These are phyloP conservation scores for Diplodia mutila DNA, from an alignment of 2,329 filamentous ascomycete genomes.

Conservation along the genomic window DNA sequence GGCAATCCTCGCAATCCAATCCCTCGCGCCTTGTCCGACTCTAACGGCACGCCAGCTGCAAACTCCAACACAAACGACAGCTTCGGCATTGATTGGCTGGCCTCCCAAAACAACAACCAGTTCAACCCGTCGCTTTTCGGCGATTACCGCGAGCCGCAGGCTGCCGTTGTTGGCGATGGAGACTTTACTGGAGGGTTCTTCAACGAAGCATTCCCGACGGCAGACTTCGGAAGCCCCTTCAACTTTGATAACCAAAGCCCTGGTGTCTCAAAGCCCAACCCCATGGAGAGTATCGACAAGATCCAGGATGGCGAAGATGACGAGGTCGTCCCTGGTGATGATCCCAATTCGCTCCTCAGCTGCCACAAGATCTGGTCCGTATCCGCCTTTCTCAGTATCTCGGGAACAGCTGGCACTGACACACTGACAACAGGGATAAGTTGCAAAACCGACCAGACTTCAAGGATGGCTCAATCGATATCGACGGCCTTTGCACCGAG, in stretches of 20 bases:
- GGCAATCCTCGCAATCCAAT: conserved; percentile 58
- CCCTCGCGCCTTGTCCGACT: conserved; percentile 52
- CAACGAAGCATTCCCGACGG: conserved; percentile 75
- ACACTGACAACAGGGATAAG: conserved; percentile 70
- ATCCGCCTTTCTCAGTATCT: background rate
- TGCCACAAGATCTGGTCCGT: conserved; percentile 94
- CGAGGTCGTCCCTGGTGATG: conserved; percentile 61
- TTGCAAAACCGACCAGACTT: conserved; percentile 85
- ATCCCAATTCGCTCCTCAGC: conserved; percentile 68
- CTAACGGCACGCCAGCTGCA: conserved; percentile 46
- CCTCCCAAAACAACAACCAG: conserved; percentile 78
- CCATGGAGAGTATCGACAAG: conserved; percentile 78
- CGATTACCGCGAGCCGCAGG: conserved; percentile 88
- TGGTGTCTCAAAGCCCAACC: conserved; percentile 58
- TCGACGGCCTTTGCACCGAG: conserved; percentile 90
- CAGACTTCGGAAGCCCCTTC: conserved; percentile 79
- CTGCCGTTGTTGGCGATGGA: conserved; percentile 70
- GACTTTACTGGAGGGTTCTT: conserved; percentile 72
- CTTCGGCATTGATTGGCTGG: conserved; percentile 72
- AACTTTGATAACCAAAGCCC: conserved; percentile 60
- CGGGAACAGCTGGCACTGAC: conserved; percentile 45
- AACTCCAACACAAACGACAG: conserved; percentile 37
- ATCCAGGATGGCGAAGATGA: conserved; percentile 74
- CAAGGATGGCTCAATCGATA: conserved; percentile 87
- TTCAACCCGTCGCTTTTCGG: conserved; percentile 93